These are phyloP conservation scores for Anthracocystis setariae DNA, from an alignment of 1,284 basidiomycete species.

Conservation along the genomic window DNA sequence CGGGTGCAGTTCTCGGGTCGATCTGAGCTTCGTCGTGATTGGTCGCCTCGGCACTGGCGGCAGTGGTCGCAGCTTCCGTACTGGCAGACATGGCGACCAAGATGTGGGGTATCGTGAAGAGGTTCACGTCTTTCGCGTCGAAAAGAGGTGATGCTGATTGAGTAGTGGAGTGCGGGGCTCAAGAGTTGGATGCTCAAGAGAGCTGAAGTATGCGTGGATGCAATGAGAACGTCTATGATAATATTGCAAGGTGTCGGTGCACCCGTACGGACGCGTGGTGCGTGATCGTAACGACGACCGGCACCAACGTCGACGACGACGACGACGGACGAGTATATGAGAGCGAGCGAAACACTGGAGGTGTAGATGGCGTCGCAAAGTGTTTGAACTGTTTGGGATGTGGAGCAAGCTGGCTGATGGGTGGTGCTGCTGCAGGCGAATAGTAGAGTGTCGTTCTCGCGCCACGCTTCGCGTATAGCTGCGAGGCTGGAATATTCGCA, in stretches of 20 bases:
- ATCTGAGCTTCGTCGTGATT: not conserved
- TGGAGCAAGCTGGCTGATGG: not conserved
- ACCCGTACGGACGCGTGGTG: not conserved
- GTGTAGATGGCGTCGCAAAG: not conserved
- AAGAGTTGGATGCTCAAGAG: no score
- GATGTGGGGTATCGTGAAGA: not conserved
- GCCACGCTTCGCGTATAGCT: constrained; percentile 21
- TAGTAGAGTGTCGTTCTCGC: constrained; percentile 1
- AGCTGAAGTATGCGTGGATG: constrained; percentile 1
- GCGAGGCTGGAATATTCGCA: constrained; percentile 18
- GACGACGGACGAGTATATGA: no score
- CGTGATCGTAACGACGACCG: no score
- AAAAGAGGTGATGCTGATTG: no score
- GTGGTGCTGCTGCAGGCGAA: not conserved
- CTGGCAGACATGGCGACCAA: not conserved
- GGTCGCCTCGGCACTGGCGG: not conserved
- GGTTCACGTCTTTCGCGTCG: no score
- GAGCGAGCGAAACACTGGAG: not conserved
- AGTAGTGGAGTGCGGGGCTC: no score
- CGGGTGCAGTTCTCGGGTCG: constrained; percentile 8
- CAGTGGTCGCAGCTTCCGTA: not conserved
- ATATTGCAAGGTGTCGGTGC: not conserved
- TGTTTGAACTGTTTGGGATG: not conserved
- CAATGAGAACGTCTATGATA: not conserved
- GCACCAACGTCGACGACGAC: no score